Evolutionary conservation across 768 basidiomycete genomes (phyloP).

Genomic region (Psilocybe subaeruginosa): DNA sequence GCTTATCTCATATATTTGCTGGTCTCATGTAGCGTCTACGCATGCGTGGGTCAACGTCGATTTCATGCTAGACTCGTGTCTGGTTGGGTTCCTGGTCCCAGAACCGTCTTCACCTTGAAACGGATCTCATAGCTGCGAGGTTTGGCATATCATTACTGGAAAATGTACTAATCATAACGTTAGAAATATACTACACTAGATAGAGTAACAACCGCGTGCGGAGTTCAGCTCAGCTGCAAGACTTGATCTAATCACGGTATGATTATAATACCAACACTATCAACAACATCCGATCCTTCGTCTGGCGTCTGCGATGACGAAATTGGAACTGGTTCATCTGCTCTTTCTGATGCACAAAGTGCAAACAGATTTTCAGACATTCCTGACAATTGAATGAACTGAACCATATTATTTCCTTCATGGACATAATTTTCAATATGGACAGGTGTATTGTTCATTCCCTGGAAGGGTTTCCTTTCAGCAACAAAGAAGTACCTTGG

Average conservation of each 20-base stretch:
- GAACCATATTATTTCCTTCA: conserved; percentile 49
- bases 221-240: neutral
- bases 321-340: neutral
- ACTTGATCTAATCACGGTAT: neutral
- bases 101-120: conserved; percentile 45
- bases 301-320: neutral
- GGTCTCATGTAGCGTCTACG: conserved; percentile 62
- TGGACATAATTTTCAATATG: conserved; percentile 40
- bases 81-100: conserved; percentile 87
- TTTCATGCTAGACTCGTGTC: conserved; percentile 90
- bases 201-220: neutral
- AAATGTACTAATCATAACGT: conserved; percentile 9
- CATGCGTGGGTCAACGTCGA: conserved; percentile 99
- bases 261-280: neutral
- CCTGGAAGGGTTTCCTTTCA: conserved; percentile 1
- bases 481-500: neutral
- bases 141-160: conserved; percentile 1
- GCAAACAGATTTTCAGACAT: conserved; percentile 47
- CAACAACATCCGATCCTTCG: neutral
- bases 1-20: neutral
- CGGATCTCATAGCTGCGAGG: neutral
- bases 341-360: conserved; percentile 38
- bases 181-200: conserved; percentile 7
- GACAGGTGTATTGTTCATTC: conserved; percentile 14
- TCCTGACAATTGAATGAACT: conserved; percentile 50